These are phyloP conservation scores for Verticillium longisporum DNA, from an alignment of 2,329 filamentous ascomycete species.

Conservation along the genomic window DNA sequence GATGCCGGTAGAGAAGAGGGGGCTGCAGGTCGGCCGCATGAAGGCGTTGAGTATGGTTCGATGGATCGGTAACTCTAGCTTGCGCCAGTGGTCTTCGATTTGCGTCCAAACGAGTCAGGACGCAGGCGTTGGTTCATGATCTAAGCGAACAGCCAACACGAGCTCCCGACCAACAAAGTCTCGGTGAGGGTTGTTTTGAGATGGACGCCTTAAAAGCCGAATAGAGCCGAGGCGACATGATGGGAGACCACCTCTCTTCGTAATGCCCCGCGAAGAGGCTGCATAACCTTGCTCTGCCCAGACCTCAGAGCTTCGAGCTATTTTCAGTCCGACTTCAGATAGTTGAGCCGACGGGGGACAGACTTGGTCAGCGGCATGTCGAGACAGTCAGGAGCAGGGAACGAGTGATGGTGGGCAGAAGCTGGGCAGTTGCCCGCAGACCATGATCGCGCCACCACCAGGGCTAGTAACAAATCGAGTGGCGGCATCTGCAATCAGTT, in stretches of 20 bases:
- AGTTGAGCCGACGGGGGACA: neutral
- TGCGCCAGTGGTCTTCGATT: neutral
- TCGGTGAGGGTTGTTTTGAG: neutral
- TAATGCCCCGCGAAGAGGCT: neutral
- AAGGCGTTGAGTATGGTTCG: conserved; percentile 1
- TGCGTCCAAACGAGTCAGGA: neutral
- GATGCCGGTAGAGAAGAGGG: neutral
- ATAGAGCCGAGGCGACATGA: neutral
- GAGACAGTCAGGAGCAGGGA: neutral
- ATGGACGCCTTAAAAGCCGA: neutral
- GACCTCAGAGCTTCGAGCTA: neutral
- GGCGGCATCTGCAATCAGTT: neutral
- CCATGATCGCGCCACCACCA: neutral
- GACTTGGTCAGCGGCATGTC: neutral
- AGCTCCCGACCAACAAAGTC: neutral
- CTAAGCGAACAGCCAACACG: neutral
- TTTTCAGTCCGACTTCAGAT: neutral
- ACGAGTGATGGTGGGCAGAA: neutral
- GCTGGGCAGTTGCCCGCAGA: neutral
- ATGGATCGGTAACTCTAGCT: neutral
- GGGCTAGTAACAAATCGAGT: neutral
- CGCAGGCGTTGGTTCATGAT: neutral
- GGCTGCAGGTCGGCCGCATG: neutral
- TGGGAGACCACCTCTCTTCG: neutral
- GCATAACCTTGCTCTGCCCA: neutral